A percentile compares a stretch with the other conserved stretches of the same genome.
These are phyloP conservation scores for Chaetomium olivaceum DNA, from an alignment of 2,329 filamentous ascomycete genomes.

Conservation along the genomic window DNA sequence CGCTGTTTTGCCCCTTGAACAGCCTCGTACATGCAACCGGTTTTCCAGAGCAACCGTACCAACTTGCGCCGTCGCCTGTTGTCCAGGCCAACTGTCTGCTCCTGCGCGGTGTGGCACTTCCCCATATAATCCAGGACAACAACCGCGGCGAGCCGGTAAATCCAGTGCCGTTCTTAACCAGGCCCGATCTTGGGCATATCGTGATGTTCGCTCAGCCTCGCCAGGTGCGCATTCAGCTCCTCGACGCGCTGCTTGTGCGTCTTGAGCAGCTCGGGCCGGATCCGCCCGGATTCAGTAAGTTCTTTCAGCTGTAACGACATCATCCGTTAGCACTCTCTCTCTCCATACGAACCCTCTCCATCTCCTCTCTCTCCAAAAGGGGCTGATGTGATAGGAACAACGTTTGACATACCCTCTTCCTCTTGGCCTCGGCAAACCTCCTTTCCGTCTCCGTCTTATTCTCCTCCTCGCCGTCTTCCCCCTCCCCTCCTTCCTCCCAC, in stretches of 20 bases:
- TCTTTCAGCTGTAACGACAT: constrained; percentile 67
- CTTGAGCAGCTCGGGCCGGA: constrained; percentile 77
- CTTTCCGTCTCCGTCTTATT: constrained; percentile 75
- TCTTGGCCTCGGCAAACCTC: constrained; percentile 75
- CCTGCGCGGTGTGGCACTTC: not conserved
- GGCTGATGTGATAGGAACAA: too few species aligned
- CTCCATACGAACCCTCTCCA: too few species aligned
- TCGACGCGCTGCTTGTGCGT: constrained; percentile 97
- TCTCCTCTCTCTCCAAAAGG: not conserved
- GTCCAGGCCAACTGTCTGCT: not conserved
- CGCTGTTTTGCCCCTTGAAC: not conserved
- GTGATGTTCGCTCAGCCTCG: constrained; percentile 91
- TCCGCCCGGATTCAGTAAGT: constrained; percentile 61
- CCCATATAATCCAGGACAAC: not conserved
- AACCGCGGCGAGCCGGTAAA: not conserved
- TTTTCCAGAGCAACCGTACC: not conserved
- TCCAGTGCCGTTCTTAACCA: constrained; percentile 42
- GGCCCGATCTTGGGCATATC: constrained; percentile 80
- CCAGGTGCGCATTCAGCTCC: constrained; percentile 91
- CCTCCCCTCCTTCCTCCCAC: constrained; percentile 25
- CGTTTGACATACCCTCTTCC: constrained; percentile 67
- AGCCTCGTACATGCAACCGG: not conserved
- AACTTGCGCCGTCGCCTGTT: not conserved
- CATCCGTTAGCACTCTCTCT: not conserved
- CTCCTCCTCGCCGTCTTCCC: constrained; percentile 33